phyloP scores from a whole-genome alignment of 2,329 filamentous ascomycete species.

The Podosphaera fusca region DNA sequence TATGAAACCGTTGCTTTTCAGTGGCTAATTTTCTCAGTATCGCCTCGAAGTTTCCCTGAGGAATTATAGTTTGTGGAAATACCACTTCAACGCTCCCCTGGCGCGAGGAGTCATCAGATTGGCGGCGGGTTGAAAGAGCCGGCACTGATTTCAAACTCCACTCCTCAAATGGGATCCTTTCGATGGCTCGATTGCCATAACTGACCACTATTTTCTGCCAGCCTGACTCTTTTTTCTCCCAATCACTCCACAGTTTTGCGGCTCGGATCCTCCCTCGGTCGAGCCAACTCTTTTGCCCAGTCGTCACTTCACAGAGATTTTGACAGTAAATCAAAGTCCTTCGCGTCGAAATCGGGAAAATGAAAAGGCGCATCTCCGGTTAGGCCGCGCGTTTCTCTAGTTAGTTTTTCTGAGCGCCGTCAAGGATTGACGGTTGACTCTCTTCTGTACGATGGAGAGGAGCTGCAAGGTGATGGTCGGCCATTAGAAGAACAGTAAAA shows the following conservation, averaged over 20 bases:
- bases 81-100: constrained; percentile 47
- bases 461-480: too few species aligned
- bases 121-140: constrained; percentile 44
- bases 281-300: constrained; percentile 30
- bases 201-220: constrained; percentile 77
- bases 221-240: constrained; percentile 63
- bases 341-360: constrained; percentile 78
- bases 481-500: too few species aligned
- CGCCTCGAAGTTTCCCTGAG: constrained; percentile 34
- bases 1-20: constrained; percentile 60
- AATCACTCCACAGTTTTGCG: constrained; percentile 55
- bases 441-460: neutral
- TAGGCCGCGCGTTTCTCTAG: neutral
- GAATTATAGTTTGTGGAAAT: constrained; percentile 51
- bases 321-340: constrained; percentile 86
- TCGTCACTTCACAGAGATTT: constrained; percentile 35
- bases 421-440: neutral
- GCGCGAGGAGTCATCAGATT: constrained; percentile 37
- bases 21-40: constrained; percentile 51
- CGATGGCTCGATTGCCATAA: constrained; percentile 69
- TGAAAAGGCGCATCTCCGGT: constrained; percentile 67
- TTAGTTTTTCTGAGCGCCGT: neutral
- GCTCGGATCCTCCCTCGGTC: constrained; percentile 53
- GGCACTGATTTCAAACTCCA: constrained; percentile 94
- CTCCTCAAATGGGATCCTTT: constrained; percentile 85